Evolutionary conservation across 2,329 filamentous ascomycete species (phyloP), one percentile per base, ranked within the genome.

Genomic region (Scortechinia acanthostroma): DNA sequence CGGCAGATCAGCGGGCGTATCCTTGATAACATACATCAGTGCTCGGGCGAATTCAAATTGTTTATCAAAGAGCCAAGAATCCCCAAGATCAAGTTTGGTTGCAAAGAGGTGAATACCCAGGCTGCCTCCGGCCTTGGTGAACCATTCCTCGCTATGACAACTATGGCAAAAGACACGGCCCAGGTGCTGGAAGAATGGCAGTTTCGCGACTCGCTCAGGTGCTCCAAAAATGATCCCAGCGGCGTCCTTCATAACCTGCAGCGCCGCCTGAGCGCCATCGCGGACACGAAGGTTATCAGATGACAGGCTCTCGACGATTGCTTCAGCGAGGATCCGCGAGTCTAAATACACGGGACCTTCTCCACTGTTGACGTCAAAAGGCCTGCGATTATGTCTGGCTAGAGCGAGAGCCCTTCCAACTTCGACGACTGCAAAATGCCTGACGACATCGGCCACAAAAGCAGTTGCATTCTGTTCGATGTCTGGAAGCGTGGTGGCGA

Each of bases 101-200:
- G 91, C 83, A 47, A 98, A 69, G 46, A 94, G 83, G 56, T 88
- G 85, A 55, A 99, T 96, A 46, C 94, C 94, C 17, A 91, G 69
- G 45, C 87, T 91, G 30, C 93, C 93, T 43, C 91, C 93, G 28
- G 90, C 87, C 65, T 99, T 98, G 44, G 91, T 91, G 58, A 95
- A 98, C 93, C 94, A 99, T 56, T 98, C 93, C 60, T 98, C 91
- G 55, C 93, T 90, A 55, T 96, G 91, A 61, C 93, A 98, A 51
- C 88, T 90, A 60, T 98, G 93, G 54, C 88, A 93, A 60, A 97
- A 95, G 1, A 83, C 83, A 48, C 81, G 86, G 30, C 86, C 84
- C 4, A 98, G 72, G 55, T 91, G 83, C 47, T 75, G 76, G 65
- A 98, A 98, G 63, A 98, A 88, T 1, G 85, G 80, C 5, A 98